A percentile compares a stretch with the other conserved stretches of the same genome.
Conservation (phyloP, 2,329 filamentous ascomycete genomes). For the Neopestalotiopsis rosae region DNA sequence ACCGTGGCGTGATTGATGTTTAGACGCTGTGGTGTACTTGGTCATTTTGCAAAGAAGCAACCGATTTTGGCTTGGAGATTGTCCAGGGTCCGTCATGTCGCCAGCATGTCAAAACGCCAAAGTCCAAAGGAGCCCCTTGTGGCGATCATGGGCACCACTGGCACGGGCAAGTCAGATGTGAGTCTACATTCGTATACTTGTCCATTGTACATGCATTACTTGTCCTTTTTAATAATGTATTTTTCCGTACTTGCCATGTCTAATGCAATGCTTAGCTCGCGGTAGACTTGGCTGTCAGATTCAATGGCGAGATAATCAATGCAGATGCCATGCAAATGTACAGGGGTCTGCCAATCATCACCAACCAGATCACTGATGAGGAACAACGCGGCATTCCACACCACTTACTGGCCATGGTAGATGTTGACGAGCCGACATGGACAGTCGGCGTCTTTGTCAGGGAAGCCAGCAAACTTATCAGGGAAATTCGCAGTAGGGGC, state of each 20-base stretch:
- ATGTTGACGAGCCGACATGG: constrained; percentile 81
- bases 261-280: constrained; percentile 67
- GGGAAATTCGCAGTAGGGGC: constrained; percentile 78
- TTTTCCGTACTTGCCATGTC: too few species aligned
- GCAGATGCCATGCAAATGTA: constrained; percentile 99
- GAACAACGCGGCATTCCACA: constrained; percentile 85
- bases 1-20: neutral
- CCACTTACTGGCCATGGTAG: constrained; percentile 83
- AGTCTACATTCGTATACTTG: constrained; percentile 24
- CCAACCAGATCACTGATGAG: constrained; percentile 82
- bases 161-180: constrained; percentile 69
- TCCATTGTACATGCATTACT: neutral
- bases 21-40: too few species aligned
- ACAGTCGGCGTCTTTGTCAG: constrained; percentile 78
- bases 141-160: constrained; percentile 86
- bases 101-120: constrained; percentile 43
- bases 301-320: constrained; percentile 95
- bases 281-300: constrained; percentile 80
- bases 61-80: neutral
- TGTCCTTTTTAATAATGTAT: too few species aligned
- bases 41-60: neutral
- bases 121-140: constrained; percentile 67
- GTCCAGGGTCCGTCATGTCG: constrained; percentile 28
- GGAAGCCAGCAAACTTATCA: constrained; percentile 71
- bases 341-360: constrained; percentile 87